Conservation (phyloP, 495 filamentous ascomycete genomes). For the Hypoxylon lienhwacheense region DNA sequence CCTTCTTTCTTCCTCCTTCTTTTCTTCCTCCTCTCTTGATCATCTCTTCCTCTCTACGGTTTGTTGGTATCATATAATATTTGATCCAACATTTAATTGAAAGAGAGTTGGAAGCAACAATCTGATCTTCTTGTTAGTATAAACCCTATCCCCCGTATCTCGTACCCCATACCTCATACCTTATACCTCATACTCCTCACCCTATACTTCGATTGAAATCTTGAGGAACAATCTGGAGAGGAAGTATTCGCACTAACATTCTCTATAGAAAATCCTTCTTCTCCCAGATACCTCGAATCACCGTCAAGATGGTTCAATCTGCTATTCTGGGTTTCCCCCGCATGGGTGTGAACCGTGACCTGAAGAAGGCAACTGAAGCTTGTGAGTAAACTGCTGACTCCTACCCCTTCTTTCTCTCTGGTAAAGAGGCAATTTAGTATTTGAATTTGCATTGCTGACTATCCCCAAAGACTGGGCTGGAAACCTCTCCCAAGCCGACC, state of each 20-base stretch:
- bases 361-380: slow-evolving; percentile 99
- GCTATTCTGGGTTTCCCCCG: slow-evolving; percentile 80
- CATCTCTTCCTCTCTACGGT: slow-evolving; percentile 16
- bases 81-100: slow-evolving; percentile 10
- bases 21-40: slow-evolving; percentile 6
- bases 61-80: slow-evolving; percentile 26
- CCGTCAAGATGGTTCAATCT: slow-evolving; percentile 78
- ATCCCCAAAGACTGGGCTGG: slow-evolving; percentile 76
- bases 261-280: slow-evolving; percentile 26
- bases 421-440: not conserved
- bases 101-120: slow-evolving; percentile 35
- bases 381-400: slow-evolving; percentile 41
- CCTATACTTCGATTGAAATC: not conserved
- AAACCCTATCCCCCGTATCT: slow-evolving; percentile 9
- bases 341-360: slow-evolving; percentile 96
- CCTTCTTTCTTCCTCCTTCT: slow-evolving; percentile 5
- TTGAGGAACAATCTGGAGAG: slow-evolving; percentile 12
- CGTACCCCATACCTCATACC: not conserved
- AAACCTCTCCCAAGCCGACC: slow-evolving; percentile 85
- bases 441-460: slow-evolving; percentile 13
- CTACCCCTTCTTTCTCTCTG: no score
- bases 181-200: not conserved
- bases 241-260: slow-evolving; percentile 2
- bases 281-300: slow-evolving; percentile 30
- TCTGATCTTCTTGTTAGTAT: slow-evolving; percentile 32